Evolutionary conservation across 1,284 basidiomycete species (phyloP), one percentile per base, ranked within the genome.

Genomic region (Wolfiporia cocos): DNA sequence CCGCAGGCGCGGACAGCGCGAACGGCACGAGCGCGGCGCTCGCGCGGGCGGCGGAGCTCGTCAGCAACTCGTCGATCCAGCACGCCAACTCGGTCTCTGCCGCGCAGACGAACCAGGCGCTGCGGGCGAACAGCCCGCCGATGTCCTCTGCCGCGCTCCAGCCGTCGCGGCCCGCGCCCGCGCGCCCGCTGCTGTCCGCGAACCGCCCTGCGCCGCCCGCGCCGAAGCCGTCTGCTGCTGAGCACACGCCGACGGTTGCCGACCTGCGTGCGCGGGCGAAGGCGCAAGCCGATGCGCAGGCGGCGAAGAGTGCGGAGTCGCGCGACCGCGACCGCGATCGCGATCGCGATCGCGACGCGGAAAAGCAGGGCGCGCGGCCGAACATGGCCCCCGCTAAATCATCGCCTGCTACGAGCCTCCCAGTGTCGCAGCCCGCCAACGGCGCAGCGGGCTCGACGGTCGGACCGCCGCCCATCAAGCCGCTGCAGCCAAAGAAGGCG

Each of bases 401-500:
- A 2, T 65, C 73, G 0, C 71, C 81, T 10, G 71, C 74, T 15
- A 70, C 63, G 18, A 51, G 66, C 6, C 53, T 59, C 12, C 68
- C 75, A 2, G 65, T 61, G 31, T 57, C 73, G 2, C 67, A 74
- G 5, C 67, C 74, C 21, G 69, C 61, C 2, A 35, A 55, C 18
- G 74, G 71, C 2, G 54, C 73, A 11, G 71, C 74, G 38, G 78
- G 74, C 23, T 62, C 74, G 5, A 64, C 65, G 4, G 68, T 61
- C 28, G 75, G 74, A 0, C 74, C 81, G 2, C 71, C 79, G 1
- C 68, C 78, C 4, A 76, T 90, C 40, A 86, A 90, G 58, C 87
- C 90, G 0, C 64, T 92, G 40, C 88, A 90, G 57, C 80, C 83
- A 2, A 87, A 86, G 71, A 89, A 83, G 63, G 68, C 71, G 37